Base-by-base conservation (phyloP, 352 stramenopile species). In the Phytophthora tentaculata region DNA sequence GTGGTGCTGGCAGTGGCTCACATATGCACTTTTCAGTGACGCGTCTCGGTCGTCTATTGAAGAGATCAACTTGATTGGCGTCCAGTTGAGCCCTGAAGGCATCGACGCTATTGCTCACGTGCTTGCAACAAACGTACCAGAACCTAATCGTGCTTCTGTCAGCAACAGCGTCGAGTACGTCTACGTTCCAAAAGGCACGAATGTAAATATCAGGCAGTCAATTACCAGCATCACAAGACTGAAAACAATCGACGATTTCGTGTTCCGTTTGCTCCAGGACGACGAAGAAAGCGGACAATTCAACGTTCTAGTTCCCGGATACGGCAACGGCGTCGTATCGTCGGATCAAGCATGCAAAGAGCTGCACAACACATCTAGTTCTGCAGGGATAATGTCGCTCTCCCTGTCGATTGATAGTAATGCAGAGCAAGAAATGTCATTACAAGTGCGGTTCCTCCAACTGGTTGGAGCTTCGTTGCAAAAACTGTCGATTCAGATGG, bases 261-360 rank as follows among this genome's bases (percentile, higher is more conserved):
- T 44, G 5, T 69, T 71, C 37, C 62, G 66, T 24, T 5, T 80
- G 13, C 35, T 80, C 2, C 58, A 79, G 24, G 51, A 74, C 24
- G 65, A 73, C 8, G 48, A 35, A 16, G 26, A 67, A 10, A 68
- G 57, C 45, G 61, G 75, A 3, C 72, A 49, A 61, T 59, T 80
- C 4, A 70, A 81, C 19, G 58, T 80, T 9, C 39, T 81, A 7
- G 55, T 84, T 7, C 76, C 76, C 19, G 73, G 76, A 16, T 67
- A 57, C 41, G 73, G 61, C 1, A 73, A 68, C 28, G 73, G 73
- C 5, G 53, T 71, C 26, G 56, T 81, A 45, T 53, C 45, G 2
- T 56, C 58, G 17, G 29, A 60, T 17, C 12, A 52, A 17, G 35
- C 55, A 37, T 37, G 17, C 8, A 67, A 23, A 54, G 6, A 32